Evolutionary conservation across 129 eudicot genomes (phyloP).

Genomic region (Lactuca saligna): DNA sequence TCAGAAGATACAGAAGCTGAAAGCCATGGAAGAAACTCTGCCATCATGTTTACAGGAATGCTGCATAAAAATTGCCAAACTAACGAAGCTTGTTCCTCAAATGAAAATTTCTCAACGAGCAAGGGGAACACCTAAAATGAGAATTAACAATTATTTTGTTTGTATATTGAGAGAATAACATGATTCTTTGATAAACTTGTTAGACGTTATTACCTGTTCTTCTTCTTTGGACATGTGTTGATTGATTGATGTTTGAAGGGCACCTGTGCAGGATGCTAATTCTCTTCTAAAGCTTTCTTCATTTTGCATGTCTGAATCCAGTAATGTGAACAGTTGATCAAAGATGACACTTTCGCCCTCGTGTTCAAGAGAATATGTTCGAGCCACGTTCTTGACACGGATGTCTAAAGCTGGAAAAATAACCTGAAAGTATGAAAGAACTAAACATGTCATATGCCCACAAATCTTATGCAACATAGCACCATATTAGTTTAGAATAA

Average conservation of each 20-base stretch:
- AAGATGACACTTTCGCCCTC: slow-evolving; percentile 97
- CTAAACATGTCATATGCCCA: slow-evolving; percentile 19
- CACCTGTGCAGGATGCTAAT: slow-evolving; percentile 94
- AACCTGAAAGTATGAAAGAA: slow-evolving; percentile 55
- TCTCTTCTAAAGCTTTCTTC: slow-evolving; percentile 91
- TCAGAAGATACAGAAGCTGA: slow-evolving; percentile 88
- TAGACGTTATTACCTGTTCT: slow-evolving; percentile 62
- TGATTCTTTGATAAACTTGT: background rate
- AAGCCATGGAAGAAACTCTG: slow-evolving; percentile 98
- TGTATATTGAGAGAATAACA: slow-evolving; percentile 3
- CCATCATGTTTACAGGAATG: slow-evolving; percentile 99
- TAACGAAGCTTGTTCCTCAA: slow-evolving; percentile 95
- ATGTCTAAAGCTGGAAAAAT: slow-evolving; percentile 97
- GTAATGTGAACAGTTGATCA: slow-evolving; percentile 83
- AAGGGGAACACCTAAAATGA: slow-evolving; percentile 77
- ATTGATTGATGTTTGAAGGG: slow-evolving; percentile 91
- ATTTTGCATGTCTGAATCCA: slow-evolving; percentile 62
- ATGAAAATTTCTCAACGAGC: slow-evolving; percentile 91
- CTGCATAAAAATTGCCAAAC: slow-evolving; percentile 98
- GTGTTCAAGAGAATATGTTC: slow-evolving; percentile 97
- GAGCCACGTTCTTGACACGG: slow-evolving; percentile 96
- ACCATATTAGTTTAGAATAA: background rate
- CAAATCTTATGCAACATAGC: slow-evolving; percentile 4
- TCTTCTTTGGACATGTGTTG: slow-evolving; percentile 99
- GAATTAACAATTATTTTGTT: background rate